These are phyloP conservation scores for Leersia perrieri DNA, from an alignment of 176 grass and related monocot genomes.

Conservation along the genomic window DNA sequence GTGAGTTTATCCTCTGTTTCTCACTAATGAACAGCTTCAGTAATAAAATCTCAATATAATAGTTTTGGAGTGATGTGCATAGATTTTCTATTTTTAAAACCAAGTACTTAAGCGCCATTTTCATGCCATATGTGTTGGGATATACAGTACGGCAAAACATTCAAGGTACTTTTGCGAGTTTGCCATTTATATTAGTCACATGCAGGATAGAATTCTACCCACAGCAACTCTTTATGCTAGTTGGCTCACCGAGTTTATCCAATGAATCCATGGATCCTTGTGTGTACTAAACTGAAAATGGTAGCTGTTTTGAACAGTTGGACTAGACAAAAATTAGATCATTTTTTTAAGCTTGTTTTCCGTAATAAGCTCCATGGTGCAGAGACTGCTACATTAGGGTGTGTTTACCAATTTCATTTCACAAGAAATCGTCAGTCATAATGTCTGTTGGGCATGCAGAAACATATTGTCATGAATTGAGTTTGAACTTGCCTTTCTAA, in stretches of 20 bases:
- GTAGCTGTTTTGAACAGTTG: neutral
- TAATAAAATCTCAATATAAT: neutral
- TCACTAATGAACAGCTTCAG: neutral
- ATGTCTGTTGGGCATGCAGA: neutral
- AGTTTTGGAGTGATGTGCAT: neutral
- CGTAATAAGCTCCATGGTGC: neutral
- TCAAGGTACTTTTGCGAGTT: neutral
- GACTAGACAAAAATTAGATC: neutral
- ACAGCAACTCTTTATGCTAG: neutral
- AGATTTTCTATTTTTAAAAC: neutral
- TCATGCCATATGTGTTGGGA: neutral
- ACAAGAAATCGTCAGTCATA: neutral
- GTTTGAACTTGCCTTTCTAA: neutral
- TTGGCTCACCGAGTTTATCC: neutral
- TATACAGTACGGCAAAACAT: neutral
- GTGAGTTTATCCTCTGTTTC: slow-evolving; percentile 56
- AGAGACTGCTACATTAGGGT: neutral
- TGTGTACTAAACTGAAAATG: neutral
- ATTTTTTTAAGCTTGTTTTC: neutral
- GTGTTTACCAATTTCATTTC: neutral
- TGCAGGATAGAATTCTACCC: neutral
- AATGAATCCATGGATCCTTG: neutral
- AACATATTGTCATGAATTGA: neutral
- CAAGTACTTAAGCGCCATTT: neutral
- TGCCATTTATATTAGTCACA: neutral